phyloP scores from a whole-genome alignment of 345 rosid genomes.

The Alliaria petiolata region DNA sequence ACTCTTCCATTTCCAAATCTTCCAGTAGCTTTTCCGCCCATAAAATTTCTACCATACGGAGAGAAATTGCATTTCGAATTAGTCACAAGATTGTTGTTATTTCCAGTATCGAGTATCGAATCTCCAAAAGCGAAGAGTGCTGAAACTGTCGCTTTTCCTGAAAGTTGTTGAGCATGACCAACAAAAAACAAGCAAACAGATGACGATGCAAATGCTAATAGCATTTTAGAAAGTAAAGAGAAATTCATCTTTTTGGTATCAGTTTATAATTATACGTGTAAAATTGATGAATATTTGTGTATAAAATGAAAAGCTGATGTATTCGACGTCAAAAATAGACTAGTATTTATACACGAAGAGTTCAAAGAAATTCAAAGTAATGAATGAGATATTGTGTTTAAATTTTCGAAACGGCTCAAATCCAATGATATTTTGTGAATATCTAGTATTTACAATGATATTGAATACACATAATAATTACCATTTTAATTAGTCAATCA shows the following conservation, averaged over 20 bases:
- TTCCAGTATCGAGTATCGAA: slow-evolving; percentile 57
- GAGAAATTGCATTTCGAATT: slow-evolving; percentile 39
- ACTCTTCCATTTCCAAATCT: slow-evolving; percentile 54
- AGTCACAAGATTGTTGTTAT: slow-evolving; percentile 43
- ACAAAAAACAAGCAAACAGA: neutral
- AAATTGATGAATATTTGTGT: neutral
- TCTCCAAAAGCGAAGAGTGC: slow-evolving; percentile 48
- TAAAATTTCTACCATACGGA: slow-evolving; percentile 56
- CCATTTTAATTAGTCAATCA: too few relatives aligned
- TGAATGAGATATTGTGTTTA: too few relatives aligned
- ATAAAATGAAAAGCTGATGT: neutral
- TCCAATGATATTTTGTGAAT: too few relatives aligned
- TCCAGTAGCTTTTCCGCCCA: slow-evolving; percentile 41
- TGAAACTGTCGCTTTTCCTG: neutral
- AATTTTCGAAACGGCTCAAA: too few relatives aligned
- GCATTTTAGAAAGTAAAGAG: neutral
- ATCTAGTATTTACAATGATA: too few relatives aligned
- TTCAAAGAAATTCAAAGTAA: neutral
- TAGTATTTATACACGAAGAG: neutral
- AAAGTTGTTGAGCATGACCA: neutral
- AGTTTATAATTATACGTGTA: neutral
- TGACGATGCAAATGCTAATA: neutral
- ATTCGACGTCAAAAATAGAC: neutral
- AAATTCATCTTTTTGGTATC: neutral
- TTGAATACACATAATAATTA: too few relatives aligned